Evolutionary conservation across 345 rosid species (phyloP).

Genomic region (Brassica cretica): DNA sequence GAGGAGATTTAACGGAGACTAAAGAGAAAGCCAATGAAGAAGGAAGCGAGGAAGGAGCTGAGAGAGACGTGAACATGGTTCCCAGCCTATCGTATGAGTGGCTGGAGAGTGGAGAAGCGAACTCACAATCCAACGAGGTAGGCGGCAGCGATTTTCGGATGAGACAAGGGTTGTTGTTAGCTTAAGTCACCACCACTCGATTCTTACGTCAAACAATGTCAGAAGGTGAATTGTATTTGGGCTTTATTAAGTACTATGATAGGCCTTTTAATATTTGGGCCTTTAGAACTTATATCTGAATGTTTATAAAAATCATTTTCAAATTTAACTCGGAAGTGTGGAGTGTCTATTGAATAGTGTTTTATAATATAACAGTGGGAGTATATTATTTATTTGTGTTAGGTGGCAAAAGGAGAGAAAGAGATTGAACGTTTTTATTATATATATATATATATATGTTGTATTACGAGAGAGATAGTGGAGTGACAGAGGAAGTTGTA

Average conservation of each 20-base stretch:
- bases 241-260: not conserved
- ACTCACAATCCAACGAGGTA: slow-evolving; percentile 1
- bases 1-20: slow-evolving; percentile 33
- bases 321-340: not conserved
- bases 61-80: slow-evolving; percentile 43
- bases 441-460: no score
- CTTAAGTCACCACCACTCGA: not conserved
- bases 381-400: no score
- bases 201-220: not conserved
- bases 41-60: slow-evolving; percentile 25
- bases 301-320: not conserved
- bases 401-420: no score
- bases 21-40: slow-evolving; percentile 31
- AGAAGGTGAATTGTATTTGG: not conserved
- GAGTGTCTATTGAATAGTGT: no score
- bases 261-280: not conserved
- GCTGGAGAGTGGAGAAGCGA: slow-evolving; percentile 3
- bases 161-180: slow-evolving; percentile 1
- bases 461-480: no score
- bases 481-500: no score
- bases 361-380: no score
- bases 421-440: no score
- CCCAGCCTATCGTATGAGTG: slow-evolving; percentile 7
- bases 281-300: not conserved
- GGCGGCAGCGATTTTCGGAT: not conserved